phyloP scores from a whole-genome alignment of 2,329 filamentous ascomycete species.

The Clonostachys chloroleuca region DNA sequence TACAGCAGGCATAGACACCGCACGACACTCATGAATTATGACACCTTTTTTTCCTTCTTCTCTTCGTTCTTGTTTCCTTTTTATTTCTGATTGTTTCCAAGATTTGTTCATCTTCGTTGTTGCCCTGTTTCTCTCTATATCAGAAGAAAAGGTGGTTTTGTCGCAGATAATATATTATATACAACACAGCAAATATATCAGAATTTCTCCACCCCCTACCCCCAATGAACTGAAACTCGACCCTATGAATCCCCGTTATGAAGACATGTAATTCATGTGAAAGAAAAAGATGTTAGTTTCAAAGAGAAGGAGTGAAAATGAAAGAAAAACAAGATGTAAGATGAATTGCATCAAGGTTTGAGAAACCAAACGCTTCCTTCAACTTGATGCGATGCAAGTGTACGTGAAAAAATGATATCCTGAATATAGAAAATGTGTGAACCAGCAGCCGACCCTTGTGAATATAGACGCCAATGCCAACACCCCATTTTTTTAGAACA shows the following conservation, averaged over 20 bases:
- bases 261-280: too few relatives aligned
- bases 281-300: not conserved
- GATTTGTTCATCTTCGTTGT: not conserved
- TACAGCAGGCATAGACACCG: not conserved
- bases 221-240: not conserved
- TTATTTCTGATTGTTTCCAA: not conserved
- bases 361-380: too few relatives aligned
- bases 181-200: too few relatives aligned
- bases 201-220: not conserved
- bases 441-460: not conserved
- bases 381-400: not conserved
- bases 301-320: not conserved
- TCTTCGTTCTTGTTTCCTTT: not conserved
- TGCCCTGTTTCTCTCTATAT: not conserved
- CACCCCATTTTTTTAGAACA: not conserved
- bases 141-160: not conserved
- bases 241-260: not conserved
- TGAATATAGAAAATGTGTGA: not conserved
- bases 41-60: not conserved
- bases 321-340: not conserved
- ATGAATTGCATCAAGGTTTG: not conserved
- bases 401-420: not conserved
- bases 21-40: not conserved
- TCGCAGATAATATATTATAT: too few relatives aligned
- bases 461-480: not conserved